Evolutionary conservation across 768 basidiomycete genomes (phyloP).

Genomic region (Tricholoma hemisulphureum): DNA sequence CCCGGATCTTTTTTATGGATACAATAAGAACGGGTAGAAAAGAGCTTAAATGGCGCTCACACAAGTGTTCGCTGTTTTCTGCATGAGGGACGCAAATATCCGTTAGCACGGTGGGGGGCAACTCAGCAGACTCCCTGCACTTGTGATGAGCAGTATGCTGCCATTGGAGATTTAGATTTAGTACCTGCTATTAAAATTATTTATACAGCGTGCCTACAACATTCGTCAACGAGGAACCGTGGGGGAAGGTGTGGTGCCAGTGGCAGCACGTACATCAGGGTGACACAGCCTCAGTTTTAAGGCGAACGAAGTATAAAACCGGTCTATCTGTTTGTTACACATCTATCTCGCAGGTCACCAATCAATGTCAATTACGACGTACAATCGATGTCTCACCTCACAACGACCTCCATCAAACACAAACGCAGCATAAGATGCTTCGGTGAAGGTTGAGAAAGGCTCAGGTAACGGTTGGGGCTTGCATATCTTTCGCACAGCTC

Average conservation of each 20-base stretch:
- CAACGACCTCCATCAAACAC: slow-evolving; percentile 59
- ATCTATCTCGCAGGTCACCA: slow-evolving; percentile 22
- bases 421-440: slow-evolving; percentile 62
- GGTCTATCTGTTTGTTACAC: slow-evolving; percentile 37
- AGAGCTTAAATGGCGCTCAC: background rate
- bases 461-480: slow-evolving; percentile 22
- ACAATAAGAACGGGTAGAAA: background rate
- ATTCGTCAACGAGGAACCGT: background rate
- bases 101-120: background rate
- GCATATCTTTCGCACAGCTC: slow-evolving; percentile 38
- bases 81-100: slow-evolving; percentile 6
- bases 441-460: slow-evolving; percentile 39
- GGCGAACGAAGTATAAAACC: slow-evolving; percentile 48
- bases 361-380: background rate
- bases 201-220: slow-evolving; percentile 7
- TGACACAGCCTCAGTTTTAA: slow-evolving; percentile 47
- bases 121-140: background rate
- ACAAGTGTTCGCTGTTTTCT: slow-evolving; percentile 4
- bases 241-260: too few species aligned
- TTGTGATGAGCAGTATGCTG: background rate
- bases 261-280: slow-evolving; percentile 20
- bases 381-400: slow-evolving; percentile 39
- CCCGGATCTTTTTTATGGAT: background rate
- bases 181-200: background rate
- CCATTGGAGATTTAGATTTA: background rate